These are phyloP conservation scores for Trichoderma breve DNA, from an alignment of 2,329 filamentous ascomycete species.

Conservation along the genomic window DNA sequence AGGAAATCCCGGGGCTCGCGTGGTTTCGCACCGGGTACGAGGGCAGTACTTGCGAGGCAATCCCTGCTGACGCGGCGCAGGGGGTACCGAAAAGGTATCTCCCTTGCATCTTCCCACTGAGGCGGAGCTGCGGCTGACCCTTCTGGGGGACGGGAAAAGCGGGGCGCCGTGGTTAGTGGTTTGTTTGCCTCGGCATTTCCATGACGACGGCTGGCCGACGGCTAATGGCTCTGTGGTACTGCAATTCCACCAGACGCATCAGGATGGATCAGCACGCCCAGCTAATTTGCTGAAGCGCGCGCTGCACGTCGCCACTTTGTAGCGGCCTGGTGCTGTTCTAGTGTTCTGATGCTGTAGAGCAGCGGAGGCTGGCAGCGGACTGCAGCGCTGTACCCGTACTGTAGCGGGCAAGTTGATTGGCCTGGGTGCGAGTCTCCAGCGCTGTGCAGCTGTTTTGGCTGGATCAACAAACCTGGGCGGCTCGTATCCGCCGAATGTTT, in stretches of 20 bases:
- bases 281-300: neutral
- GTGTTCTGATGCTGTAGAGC: neutral
- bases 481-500: neutral
- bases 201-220: neutral
- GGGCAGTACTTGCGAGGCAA: neutral
- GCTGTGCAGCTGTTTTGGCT: neutral
- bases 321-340: neutral
- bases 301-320: neutral
- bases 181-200: constrained; percentile 19
- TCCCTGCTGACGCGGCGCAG: neutral
- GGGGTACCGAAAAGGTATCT: constrained; percentile 8
- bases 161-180: neutral
- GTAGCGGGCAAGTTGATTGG: neutral
- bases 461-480: neutral
- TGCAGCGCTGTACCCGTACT: constrained; percentile 3
- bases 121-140: constrained; percentile 15
- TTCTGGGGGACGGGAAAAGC: constrained; percentile 10
- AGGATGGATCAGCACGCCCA: neutral
- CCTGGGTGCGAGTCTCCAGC: neutral
- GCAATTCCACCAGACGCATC: neutral
- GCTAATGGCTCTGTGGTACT: neutral
- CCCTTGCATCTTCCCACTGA: neutral
- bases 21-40: constrained; percentile 14
- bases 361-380: neutral
- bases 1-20: constrained; percentile 13